A percentile compares a stretch with the other conserved stretches of the same genome.
Conservation (phyloP, 768 basidiomycete species). For the Podaxis pistillaris region DNA sequence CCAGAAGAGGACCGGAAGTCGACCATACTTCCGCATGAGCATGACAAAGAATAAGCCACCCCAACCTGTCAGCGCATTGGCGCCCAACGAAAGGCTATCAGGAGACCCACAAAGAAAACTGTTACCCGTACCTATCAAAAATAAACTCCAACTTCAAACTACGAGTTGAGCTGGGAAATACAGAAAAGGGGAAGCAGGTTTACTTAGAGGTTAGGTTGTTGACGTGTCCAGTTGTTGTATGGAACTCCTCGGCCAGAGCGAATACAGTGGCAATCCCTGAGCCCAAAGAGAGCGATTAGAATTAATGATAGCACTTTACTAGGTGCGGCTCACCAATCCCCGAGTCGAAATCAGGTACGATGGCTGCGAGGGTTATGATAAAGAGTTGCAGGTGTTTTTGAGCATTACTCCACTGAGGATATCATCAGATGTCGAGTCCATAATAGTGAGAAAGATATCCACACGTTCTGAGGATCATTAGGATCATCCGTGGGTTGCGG, state of each 20-base stretch:
- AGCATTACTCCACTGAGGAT: conserved; percentile 40
- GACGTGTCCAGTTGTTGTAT: conserved; percentile 55
- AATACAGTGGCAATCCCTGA: conserved; percentile 57
- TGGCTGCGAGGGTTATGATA: conserved; percentile 61
- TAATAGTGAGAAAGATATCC: not conserved
- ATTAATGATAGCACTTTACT: not conserved
- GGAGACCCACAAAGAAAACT: not conserved
- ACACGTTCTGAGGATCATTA: conserved; percentile 56
- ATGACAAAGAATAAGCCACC: conserved; percentile 62
- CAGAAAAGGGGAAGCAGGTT: conserved; percentile 13
- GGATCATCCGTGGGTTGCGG: conserved; percentile 64
- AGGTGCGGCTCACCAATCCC: conserved; percentile 45
- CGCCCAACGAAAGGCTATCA: too few relatives aligned
- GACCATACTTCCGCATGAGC: conserved; percentile 59
- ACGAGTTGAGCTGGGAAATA: not conserved
- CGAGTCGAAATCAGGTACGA: conserved; percentile 68
- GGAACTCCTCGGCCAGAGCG: conserved; percentile 51
- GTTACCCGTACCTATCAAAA: conserved; percentile 46
- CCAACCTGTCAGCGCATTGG: conserved; percentile 39
- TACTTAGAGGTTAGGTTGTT: conserved; percentile 63
- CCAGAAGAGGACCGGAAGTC: conserved; percentile 71
- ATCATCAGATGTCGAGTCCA: not conserved
- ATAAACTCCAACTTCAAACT: conserved; percentile 57
- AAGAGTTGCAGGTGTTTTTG: conserved; percentile 56
- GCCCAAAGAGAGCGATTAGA: not conserved